Evolutionary conservation across 1,284 basidiomycete genomes (phyloP).

Genomic region (Malassezia obtusa): DNA sequence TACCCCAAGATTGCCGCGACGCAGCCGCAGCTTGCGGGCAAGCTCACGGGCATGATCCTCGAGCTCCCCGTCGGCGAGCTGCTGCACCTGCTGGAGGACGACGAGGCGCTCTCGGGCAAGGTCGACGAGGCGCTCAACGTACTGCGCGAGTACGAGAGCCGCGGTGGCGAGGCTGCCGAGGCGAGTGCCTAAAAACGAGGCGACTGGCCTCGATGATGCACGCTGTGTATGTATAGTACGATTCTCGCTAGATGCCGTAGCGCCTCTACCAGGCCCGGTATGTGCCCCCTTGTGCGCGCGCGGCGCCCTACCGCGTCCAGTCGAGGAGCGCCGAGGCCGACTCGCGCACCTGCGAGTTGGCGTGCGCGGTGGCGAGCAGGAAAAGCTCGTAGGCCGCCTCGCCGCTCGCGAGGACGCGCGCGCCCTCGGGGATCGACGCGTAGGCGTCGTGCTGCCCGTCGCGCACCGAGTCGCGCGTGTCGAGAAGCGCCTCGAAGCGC

Average conservation of each 20-base stretch:
- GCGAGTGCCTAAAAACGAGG: not conserved
- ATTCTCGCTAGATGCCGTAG: constrained; percentile 3
- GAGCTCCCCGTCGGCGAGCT: constrained; percentile 47
- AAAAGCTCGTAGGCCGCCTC: constrained; percentile 18
- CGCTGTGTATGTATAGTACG: constrained; percentile 8
- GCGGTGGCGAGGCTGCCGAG: constrained; percentile 17
- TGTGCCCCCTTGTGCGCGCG: not conserved
- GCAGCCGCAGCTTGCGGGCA: constrained; percentile 45
- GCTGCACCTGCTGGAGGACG: constrained; percentile 46
- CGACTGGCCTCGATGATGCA: not conserved
- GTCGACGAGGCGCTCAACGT: constrained; percentile 46
- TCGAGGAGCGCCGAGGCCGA: constrained; percentile 8
- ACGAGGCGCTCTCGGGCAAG: constrained; percentile 44
- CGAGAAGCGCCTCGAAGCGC: constrained; percentile 70
- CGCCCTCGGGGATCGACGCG: constrained; percentile 12
- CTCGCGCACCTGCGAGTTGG: constrained; percentile 18
- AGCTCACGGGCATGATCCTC: constrained; percentile 48
- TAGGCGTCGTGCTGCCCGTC: constrained; percentile 17
- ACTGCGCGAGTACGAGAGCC: constrained; percentile 45
- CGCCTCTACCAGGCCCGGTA: not conserved
- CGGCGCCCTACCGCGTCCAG: constrained; percentile 4
- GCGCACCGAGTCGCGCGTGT: constrained; percentile 67
- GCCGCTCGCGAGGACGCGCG: constrained; percentile 18
- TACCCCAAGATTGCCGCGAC: constrained; percentile 46
- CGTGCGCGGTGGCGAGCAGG: constrained; percentile 7